phyloP scores from a whole-genome alignment of 768 basidiomycete genomes.

The Leccinum boreale region DNA sequence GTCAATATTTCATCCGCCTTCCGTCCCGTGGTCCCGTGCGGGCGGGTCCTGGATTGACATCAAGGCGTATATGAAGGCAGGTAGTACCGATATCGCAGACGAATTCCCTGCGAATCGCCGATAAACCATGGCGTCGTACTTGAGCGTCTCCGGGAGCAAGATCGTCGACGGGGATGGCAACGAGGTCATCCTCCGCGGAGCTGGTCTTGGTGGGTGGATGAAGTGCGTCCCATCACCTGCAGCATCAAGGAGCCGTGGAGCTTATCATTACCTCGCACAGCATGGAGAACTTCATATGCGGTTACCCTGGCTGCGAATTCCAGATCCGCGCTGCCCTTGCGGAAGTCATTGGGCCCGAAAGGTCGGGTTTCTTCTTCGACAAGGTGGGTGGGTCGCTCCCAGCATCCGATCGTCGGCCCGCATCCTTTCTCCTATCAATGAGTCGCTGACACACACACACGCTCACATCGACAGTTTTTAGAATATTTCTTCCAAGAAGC shows the following conservation, averaged over 20 bases:
- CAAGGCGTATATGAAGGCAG: conserved; percentile 1
- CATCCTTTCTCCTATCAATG: not conserved
- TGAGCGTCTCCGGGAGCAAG: conserved; percentile 57
- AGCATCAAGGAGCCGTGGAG: not conserved
- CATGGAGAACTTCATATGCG: conserved; percentile 78
- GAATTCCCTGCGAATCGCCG: not conserved
- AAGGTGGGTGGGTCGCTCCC: conserved; percentile 44
- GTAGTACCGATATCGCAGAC: not conserved
- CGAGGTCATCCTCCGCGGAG: conserved; percentile 62
- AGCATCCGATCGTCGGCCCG: not conserved
- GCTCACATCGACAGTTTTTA: conserved; percentile 51
- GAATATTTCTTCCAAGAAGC: conserved; percentile 79
- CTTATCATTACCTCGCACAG: conserved; percentile 30
- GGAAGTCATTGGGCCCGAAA: conserved; percentile 59
- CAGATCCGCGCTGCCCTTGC: conserved; percentile 73
- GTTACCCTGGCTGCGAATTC: conserved; percentile 78
- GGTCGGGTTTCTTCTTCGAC: conserved; percentile 81
- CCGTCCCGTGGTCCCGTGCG: not conserved
- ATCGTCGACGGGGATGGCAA: conserved; percentile 56
- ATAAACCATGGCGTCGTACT: conserved; percentile 35
- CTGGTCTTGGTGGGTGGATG: conserved; percentile 85
- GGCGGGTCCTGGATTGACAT: not conserved
- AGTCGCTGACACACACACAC: not conserved
- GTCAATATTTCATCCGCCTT: not conserved
- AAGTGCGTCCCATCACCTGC: conserved; percentile 49